Base-by-base conservation (phyloP, 2,329 filamentous ascomycete genomes). In the Phialocephala subalpina region DNA sequence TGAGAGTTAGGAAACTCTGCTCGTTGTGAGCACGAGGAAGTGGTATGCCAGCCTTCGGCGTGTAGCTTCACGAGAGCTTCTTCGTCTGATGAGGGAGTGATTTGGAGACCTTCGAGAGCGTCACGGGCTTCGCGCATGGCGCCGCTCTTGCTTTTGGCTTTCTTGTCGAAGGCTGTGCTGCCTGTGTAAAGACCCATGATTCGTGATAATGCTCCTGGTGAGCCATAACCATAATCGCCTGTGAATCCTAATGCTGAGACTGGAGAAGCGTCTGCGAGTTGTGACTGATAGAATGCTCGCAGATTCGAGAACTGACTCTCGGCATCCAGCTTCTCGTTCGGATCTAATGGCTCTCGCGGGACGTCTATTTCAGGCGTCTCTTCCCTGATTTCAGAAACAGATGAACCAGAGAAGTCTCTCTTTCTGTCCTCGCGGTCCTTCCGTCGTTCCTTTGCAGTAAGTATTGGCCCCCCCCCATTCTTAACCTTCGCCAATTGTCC, bases 171-270 rank as follows among this genome's bases (percentile, higher is more conserved):
- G 71, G 86, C 83, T 20, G 83, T 87, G 62, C 87, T 85, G 0
- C 83, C 83, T 0, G 92, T 93, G 79, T 97, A 97, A 29, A 97
- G 83, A 68, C 89, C 94, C 93, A 97, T 97, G 74, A 98, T 96
- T 36, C 95, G 89, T 29, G 92, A 90, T 62, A 97, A 82, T 11
- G 93, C 92, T 5, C 89, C 91, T 0, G 95, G 94, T 0, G 94
- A 97, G 35, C 85, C 86, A 78, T 89, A 90, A 52, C 82, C 82
- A 68, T 84, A 83, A 69, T 83, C 83, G 53, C 80, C 79, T 38
- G 80, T 77, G 62, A 91, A 87, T 1, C 90, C 89, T 33, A 88
- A 79, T 56, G 79, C 78, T 1, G 86, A 84, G 5, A 79, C 79
- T 0, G 85, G 78, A 14, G 84, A 83, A 0, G 86, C 81, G 59